A percentile compares a stretch with the other conserved stretches of the same genome.
These are phyloP conservation scores for Lepiota venenata DNA, from an alignment of 768 basidiomycete species.

Conservation along the genomic window DNA sequence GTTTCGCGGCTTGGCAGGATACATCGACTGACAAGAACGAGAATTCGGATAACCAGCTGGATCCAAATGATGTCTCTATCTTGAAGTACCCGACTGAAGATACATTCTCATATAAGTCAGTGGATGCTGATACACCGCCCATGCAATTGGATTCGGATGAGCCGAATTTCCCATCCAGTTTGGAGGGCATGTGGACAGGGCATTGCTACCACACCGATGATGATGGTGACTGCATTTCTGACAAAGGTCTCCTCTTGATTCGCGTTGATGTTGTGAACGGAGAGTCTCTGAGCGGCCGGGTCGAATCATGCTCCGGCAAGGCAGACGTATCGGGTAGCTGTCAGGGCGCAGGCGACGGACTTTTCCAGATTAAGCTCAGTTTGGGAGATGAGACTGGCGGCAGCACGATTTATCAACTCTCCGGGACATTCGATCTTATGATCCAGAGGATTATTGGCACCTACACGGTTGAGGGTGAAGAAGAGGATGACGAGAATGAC, in stretches of 20 bases:
- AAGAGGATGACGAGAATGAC: conserved; percentile 1
- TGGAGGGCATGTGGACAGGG: conserved; percentile 31
- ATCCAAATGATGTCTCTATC: conserved; percentile 18
- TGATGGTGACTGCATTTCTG: conserved; percentile 19
- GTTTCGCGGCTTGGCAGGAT: conserved; percentile 26
- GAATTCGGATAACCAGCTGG: conserved; percentile 12
- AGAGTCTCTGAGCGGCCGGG: neutral
- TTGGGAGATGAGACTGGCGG: neutral
- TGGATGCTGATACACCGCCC: conserved; percentile 30
- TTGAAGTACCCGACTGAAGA: conserved; percentile 31
- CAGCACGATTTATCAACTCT: neutral
- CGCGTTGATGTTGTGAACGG: neutral
- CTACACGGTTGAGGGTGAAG: conserved; percentile 15
- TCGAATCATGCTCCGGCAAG: neutral
- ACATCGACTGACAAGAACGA: conserved; percentile 14
- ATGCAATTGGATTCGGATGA: conserved; percentile 15
- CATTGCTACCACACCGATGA: conserved; percentile 23
- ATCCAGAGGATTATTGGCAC: conserved; percentile 17
- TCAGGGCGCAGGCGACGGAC: neutral
- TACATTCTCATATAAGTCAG: conserved; percentile 24
- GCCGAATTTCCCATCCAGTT: conserved; percentile 14
- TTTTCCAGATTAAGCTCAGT: neutral
- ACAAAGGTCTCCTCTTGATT: neutral
- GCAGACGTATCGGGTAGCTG: neutral
- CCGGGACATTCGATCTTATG: conserved; percentile 5